phyloP scores from a whole-genome alignment of 805 yeast genomes.

The Teunomyces stri region DNA sequence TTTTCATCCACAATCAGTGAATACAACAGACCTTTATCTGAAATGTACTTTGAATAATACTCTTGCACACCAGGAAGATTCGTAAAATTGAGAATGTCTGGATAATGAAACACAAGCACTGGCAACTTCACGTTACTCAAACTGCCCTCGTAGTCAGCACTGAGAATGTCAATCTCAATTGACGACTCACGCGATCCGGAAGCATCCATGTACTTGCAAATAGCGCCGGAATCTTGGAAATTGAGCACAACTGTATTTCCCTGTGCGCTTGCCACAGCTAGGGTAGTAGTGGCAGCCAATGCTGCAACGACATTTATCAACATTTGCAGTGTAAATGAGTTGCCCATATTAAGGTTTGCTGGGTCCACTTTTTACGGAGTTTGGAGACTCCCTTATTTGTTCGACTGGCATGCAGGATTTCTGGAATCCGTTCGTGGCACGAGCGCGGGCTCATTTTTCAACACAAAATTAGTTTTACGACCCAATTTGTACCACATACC shows the following conservation, averaged over 20 bases:
- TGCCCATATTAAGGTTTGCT: too few species aligned
- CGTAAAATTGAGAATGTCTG: constrained; percentile 19
- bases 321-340: too few species aligned
- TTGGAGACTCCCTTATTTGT: too few species aligned
- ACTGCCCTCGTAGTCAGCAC: constrained; percentile 4
- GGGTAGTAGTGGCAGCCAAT: neutral
- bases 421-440: too few species aligned
- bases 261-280: neutral
- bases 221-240: constrained; percentile 1
- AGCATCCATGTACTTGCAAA: constrained; percentile 4
- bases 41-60: constrained; percentile 9
- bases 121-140: constrained; percentile 18
- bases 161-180: constrained; percentile 12
- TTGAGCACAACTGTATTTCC: neutral
- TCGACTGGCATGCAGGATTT: too few species aligned
- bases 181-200: constrained; percentile 4
- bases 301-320: too few species aligned
- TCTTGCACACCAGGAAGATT: constrained; percentile 15
- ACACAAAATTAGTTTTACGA: too few species aligned
- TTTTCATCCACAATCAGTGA: constrained; percentile 8
- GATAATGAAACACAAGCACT: constrained; percentile 21
- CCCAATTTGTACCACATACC: too few species aligned
- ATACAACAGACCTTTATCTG: neutral
- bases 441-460: too few species aligned
- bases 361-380: too few species aligned